Evolutionary conservation across 1,284 basidiomycete genomes (phyloP), one percentile per base, ranked within the genome.

Genomic region (Pholiota adiposa): DNA sequence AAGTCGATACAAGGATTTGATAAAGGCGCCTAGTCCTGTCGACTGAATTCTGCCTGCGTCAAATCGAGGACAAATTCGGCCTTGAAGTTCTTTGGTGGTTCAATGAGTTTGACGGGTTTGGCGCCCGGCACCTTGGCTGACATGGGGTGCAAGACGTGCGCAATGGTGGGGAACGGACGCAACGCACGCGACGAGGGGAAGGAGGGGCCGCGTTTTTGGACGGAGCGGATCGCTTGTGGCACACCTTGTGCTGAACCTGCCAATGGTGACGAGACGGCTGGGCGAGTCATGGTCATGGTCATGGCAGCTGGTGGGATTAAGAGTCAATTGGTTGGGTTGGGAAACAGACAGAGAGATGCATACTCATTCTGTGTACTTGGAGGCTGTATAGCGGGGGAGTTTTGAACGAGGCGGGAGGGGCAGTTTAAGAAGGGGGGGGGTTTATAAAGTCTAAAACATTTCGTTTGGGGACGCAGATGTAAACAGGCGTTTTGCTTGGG

Each of bases 11-110:
- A 40, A 23, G 25, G 31, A 7, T 11, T 18, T 27, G 25, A n/a
- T 25, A 14, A 14, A 18, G 23, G 23, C 36, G 48, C 48, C 43
- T 60, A 89, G 64, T 88, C 88, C 72, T 86, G 86, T 67, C 90
- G 79, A 71, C 89, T 84, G 70, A 93, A 82, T 72, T 93, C 91
- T 11, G 85, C 89, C 69, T 92, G 91, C 1, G 90, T 92, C 61
- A 93, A 80, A 73, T 92, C 83, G 54, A 93, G 83, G 61, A 89
- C 79, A 66, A 92, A 92, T 54, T 84, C 85, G 54, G 80, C 75
- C 66, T 83, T 83, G 73, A 86, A 85, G 72, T 88, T 85, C 66
- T 85, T 81, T 29, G 91, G 89, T 8, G 89, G 88, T 70, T 91
- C 82, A 59, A 93, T 92, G 70, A 92, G 79, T 70, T 93, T 93